A percentile compares a stretch with the other conserved stretches of the same genome.
phyloP scores from a whole-genome alignment of 306 rosid species.

The Ammopiptanthus mongolicus region DNA sequence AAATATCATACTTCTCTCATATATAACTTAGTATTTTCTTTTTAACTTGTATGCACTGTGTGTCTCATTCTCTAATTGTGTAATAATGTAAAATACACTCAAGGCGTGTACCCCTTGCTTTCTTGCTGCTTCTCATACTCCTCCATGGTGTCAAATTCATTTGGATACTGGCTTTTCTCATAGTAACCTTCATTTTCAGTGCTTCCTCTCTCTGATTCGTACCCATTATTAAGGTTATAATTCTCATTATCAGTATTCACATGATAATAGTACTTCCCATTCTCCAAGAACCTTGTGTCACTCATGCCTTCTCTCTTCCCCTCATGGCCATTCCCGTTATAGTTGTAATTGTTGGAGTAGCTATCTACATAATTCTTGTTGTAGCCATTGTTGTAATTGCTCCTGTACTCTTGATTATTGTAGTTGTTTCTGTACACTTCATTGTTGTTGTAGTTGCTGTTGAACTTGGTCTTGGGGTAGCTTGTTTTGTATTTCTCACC shows the following conservation, averaged over 20 bases:
- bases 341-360: neutral
- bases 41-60: conserved; percentile 2
- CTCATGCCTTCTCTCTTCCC: conserved; percentile 64
- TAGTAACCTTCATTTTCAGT: conserved; percentile 28
- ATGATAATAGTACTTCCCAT: conserved; percentile 41
- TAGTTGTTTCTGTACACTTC: neutral
- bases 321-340: conserved; percentile 25
- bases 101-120: conserved; percentile 50
- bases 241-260: conserved; percentile 28
- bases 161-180: conserved; percentile 28
- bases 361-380: neutral
- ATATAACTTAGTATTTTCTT: neutral
- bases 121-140: conserved; percentile 67
- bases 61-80: conserved; percentile 12
- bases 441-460: conserved; percentile 6
- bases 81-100: neutral
- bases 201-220: conserved; percentile 34
- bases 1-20: conserved; percentile 23
- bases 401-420: conserved; percentile 1
- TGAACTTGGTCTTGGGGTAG: conserved; percentile 23
- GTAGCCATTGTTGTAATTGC: neutral
- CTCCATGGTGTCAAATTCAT: conserved; percentile 69
- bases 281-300: conserved; percentile 68
- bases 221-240: conserved; percentile 21
- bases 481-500: conserved; percentile 27